Conservation (phyloP, 371 early-diverging fungal genomes). For the Mortierella sp. region DNA sequence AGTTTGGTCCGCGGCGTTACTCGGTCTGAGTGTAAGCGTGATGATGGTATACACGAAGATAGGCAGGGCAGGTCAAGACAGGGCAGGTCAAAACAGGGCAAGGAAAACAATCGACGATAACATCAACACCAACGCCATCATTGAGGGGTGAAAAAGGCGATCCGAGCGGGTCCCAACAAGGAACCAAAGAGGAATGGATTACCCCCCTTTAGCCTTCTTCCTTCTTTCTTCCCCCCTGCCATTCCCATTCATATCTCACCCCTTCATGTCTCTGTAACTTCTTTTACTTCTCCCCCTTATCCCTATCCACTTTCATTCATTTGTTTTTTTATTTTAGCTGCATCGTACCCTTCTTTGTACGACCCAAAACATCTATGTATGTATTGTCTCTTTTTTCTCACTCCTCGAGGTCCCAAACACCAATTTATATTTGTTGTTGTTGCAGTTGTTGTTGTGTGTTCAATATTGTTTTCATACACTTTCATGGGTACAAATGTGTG, state of each 20-base stretch:
- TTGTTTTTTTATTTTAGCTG: neutral
- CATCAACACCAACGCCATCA: neutral
- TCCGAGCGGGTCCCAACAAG: neutral
- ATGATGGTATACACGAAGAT: neutral
- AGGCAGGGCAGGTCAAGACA: neutral
- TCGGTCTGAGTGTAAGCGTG: neutral
- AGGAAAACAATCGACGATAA: neutral
- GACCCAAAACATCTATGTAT: neutral
- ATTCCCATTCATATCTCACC: neutral
- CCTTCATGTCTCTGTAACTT: no score
- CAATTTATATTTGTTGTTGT: neutral
- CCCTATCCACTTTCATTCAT: constrained; percentile 1
- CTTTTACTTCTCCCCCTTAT: neutral
- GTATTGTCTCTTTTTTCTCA: neutral
- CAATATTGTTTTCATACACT: neutral
- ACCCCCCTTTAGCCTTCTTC: neutral
- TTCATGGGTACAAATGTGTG: neutral
- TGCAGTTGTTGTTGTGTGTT: neutral
- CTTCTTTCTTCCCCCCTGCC: neutral
- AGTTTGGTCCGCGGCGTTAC: neutral
- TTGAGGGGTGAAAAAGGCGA: neutral
- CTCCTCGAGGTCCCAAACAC: constrained; percentile 9
- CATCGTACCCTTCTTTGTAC: neutral
- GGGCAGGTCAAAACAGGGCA: no score
- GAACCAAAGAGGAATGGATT: neutral